A percentile compares a stretch with the other conserved stretches of the same genome.
phyloP scores from a whole-genome alignment of 768 basidiomycete genomes.

The Leccinum broughii region DNA sequence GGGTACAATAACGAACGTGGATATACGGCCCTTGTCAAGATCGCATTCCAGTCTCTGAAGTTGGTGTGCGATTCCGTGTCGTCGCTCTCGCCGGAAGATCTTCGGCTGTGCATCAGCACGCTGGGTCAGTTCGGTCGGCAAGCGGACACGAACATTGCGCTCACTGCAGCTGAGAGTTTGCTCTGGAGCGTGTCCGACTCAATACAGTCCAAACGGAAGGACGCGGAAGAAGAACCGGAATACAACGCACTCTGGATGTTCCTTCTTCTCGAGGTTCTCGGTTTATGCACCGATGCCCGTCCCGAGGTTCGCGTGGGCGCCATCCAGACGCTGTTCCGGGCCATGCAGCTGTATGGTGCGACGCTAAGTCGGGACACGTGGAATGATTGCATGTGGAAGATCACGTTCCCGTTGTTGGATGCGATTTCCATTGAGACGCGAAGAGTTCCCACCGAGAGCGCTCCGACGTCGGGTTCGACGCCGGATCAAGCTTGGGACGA shows the following conservation, averaged over 20 bases:
- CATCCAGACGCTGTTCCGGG: conserved; percentile 92
- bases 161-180: conserved; percentile 90
- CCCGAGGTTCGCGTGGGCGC: conserved; percentile 92
- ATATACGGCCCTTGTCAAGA: conserved; percentile 77
- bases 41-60: conserved; percentile 92
- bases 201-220: conserved; percentile 81
- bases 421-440: conserved; percentile 61
- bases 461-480: conserved; percentile 12
- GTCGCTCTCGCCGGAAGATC: conserved; percentile 73
- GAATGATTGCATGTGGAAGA: conserved; percentile 89
- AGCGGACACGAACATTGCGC: conserved; percentile 91
- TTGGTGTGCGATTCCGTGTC: conserved; percentile 93
- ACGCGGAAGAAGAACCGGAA: conserved; percentile 57
- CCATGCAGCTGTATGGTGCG: conserved; percentile 90
- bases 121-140: conserved; percentile 91
- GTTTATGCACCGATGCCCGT: conserved; percentile 77
- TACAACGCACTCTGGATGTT: conserved; percentile 95
- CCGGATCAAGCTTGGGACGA: conserved; percentile 73
- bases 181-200: conserved; percentile 97
- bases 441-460: conserved; percentile 24
- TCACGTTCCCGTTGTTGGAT: conserved; percentile 85
- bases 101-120: conserved; percentile 86
- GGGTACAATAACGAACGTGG: conserved; percentile 66
- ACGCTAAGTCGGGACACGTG: conserved; percentile 81
- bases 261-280: conserved; percentile 79